Evolutionary conservation across 1,284 basidiomycete species (phyloP).

Genomic region (Ganoderma lucidum): DNA sequence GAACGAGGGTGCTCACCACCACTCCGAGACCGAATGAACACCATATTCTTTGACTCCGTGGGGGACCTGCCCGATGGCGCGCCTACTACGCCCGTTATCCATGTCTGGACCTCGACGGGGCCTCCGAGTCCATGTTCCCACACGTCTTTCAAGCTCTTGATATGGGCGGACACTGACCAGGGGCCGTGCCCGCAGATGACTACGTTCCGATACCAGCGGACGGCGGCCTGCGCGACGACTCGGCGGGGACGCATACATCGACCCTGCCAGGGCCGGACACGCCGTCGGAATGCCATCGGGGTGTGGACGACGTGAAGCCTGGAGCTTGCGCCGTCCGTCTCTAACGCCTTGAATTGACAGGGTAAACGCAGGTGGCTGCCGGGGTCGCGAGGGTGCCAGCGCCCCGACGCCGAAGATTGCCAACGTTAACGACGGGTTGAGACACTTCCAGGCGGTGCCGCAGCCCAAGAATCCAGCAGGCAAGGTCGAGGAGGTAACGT

Average conservation of each 20-base stretch:
- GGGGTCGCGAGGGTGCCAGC: background rate
- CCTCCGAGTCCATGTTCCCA: background rate
- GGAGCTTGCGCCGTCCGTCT: background rate
- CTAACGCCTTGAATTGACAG: background rate
- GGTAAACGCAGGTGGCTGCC: background rate
- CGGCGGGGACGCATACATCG: background rate
- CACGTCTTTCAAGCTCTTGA: background rate
- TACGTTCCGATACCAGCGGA: background rate
- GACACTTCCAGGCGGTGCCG: background rate
- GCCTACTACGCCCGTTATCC: background rate
- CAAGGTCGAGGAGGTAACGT: slow-evolving; percentile 1
- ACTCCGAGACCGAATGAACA: background rate
- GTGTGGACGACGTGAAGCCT: background rate
- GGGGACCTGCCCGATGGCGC: background rate
- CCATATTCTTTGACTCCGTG: background rate
- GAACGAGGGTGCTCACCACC: slow-evolving; percentile 2
- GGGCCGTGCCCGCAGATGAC: background rate
- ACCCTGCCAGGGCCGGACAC: background rate
- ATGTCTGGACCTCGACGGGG: background rate
- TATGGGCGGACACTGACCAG: background rate
- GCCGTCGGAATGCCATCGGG: background rate
- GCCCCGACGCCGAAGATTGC: background rate
- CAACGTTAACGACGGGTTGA: background rate
- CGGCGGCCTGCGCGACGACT: background rate
- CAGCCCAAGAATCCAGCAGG: background rate